These are phyloP conservation scores for Alternaria sp. DNA, from an alignment of 2,329 filamentous ascomycete genomes.

Conservation along the genomic window DNA sequence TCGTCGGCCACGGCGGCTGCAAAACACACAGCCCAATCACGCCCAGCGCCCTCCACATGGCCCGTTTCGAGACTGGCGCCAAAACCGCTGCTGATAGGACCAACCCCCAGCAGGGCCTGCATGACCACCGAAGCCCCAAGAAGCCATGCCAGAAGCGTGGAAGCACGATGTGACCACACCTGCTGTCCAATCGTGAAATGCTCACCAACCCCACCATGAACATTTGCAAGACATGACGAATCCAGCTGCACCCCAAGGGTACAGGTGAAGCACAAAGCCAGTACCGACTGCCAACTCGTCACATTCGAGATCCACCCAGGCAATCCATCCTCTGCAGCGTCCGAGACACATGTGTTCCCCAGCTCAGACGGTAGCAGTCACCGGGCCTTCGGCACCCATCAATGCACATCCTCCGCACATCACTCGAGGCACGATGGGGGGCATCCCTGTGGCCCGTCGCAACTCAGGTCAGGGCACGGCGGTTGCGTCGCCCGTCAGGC, in stretches of 20 bases:
- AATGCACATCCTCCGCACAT: slow-evolving; percentile 17
- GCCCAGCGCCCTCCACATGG: slow-evolving; percentile 17
- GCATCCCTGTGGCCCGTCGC: slow-evolving; percentile 6
- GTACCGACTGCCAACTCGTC: neutral
- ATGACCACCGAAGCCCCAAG: neutral
- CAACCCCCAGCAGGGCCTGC: slow-evolving; percentile 1
- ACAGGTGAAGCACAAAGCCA: slow-evolving; percentile 1
- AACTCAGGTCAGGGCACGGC: slow-evolving; percentile 22
- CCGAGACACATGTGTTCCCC: slow-evolving; percentile 7
- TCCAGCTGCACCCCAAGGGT: neutral
- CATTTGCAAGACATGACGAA: slow-evolving; percentile 37
- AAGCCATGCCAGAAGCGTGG: neutral
- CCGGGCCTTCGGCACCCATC: neutral
- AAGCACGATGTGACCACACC: slow-evolving; percentile 18
- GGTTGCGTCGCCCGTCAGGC: slow-evolving; percentile 38
- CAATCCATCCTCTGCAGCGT: neutral
- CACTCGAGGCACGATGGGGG: neutral
- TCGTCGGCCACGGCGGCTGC: slow-evolving; percentile 32
- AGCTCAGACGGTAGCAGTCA: slow-evolving; percentile 4
- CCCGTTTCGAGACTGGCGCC: slow-evolving; percentile 26
- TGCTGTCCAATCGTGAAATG: slow-evolving; percentile 29
- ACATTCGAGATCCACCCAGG: slow-evolving; percentile 1
- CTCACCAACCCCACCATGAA: slow-evolving; percentile 19
- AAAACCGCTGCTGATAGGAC: slow-evolving; percentile 28
- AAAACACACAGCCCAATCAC: slow-evolving; percentile 41